Evolutionary conservation across 2,329 filamentous ascomycete genomes (phyloP).

Genomic region (Penicillium sp.): DNA sequence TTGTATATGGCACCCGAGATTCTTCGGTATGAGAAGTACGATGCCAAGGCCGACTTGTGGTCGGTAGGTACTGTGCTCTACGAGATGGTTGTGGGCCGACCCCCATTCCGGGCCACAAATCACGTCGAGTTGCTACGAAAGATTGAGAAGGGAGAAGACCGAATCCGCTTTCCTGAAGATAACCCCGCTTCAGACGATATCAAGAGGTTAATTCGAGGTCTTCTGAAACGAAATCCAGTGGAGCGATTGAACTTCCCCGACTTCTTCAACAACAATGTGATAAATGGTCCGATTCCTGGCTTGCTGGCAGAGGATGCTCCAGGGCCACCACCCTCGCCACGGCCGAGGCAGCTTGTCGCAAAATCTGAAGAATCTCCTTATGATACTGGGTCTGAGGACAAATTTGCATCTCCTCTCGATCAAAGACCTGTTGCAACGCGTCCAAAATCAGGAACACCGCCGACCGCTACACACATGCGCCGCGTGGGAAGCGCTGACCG

Average conservation of each 20-base stretch:
- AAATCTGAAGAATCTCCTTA: constrained; percentile 25
- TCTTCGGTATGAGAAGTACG: constrained; percentile 92
- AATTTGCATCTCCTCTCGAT: constrained; percentile 19
- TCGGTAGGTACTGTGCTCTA: constrained; percentile 93
- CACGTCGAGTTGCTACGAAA: constrained; percentile 90
- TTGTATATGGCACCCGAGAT: constrained; percentile 99
- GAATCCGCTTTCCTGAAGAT: constrained; percentile 77
- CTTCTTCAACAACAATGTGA: constrained; percentile 74
- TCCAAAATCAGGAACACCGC: constrained; percentile 29
- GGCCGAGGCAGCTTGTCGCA: constrained; percentile 14
- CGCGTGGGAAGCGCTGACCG: constrained; percentile 36
- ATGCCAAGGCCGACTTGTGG: constrained; percentile 95
- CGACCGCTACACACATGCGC: constrained; percentile 30
- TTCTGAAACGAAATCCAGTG: constrained; percentile 81
- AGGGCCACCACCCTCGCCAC: constrained; percentile 15
- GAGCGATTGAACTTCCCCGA: constrained; percentile 82
- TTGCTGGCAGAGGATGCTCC: constrained; percentile 69
- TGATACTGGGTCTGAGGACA: constrained; percentile 22
- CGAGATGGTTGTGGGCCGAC: constrained; percentile 88
- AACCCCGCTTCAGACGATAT: constrained; percentile 69
- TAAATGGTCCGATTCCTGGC: constrained; percentile 73
- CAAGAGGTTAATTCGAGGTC: constrained; percentile 73
- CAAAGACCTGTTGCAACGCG: constrained; percentile 41
- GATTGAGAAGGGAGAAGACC: constrained; percentile 85
- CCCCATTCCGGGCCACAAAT: constrained; percentile 88